Base-by-base conservation (phyloP, 2,329 filamentous ascomycete species). In the Phyllosticta ampelicida region DNA sequence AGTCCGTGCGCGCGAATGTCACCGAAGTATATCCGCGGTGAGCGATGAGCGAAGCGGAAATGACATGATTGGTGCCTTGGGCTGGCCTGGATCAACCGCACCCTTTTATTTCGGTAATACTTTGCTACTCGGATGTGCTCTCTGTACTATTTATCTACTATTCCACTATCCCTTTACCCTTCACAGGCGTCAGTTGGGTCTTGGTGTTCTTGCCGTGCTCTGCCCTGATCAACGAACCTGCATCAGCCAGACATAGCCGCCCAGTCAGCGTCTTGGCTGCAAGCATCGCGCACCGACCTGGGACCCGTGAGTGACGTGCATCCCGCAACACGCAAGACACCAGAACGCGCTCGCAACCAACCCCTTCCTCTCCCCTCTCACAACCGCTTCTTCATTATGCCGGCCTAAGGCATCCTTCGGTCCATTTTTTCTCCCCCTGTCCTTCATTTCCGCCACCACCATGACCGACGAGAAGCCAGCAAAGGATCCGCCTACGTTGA, bases 401-500 rank as follows among this genome's bases (percentile, higher is more conserved):
- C 36, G 44, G 21, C 54, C 29, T 59, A 48, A 59, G 30, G 13
- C 21, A 4, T 28, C 16, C 29, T 23, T 10, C n/a, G 5, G 5
- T 18, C 21, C 8, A 16, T 36, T 50, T 44, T 26, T 2, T 13
- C 13, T 28, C 8, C 19, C 28, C 23, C 56, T 6, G 52, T n/a
- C 51, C 19, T n/a, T 49, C 36, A 26, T 53, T 21, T 13, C 55
- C 26, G 36, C 16, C 48, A 23, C 28, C 54, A 29, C 44, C 54
- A 74, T 74, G 71, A 70, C 68, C 53, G 69, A 74, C 13, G 67
- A 70, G 54, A 59, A 67, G 29, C 63, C 60, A 30, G 60, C 10
- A n/a, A 16, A 53, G 11, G 54, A 62, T 51, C 67, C 64, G 60
- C 68, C 70, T 48, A 64, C 65, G 30, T 63, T 75, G 28, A 67